Evolutionary conservation across 352 stramenopile species (phyloP).

Genomic region (Thalassiosira delicatula): DNA sequence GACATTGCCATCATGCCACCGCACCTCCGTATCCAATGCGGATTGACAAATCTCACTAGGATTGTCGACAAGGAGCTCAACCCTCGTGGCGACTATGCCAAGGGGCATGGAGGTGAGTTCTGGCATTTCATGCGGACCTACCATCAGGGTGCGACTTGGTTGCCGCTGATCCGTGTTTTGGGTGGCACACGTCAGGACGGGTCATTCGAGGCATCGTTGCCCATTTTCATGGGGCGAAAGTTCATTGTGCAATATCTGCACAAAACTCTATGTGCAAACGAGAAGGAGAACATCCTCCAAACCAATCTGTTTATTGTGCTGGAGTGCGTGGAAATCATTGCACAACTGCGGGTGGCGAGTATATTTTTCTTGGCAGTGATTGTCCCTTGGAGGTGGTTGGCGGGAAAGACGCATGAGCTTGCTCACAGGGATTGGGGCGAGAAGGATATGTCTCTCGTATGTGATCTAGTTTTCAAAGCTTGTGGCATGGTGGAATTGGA

Average conservation of each 20-base stretch:
- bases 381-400: constrained; percentile 31
- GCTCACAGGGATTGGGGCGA: constrained; percentile 14
- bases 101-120: background rate
- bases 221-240: constrained; percentile 36
- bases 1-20: constrained; percentile 12
- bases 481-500: background rate
- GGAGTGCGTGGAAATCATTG: constrained; percentile 23
- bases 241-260: constrained; percentile 42
- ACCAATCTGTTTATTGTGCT: constrained; percentile 12
- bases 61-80: background rate
- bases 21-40: background rate
- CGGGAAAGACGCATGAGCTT: constrained; percentile 13
- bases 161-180: background rate
- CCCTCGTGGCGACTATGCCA: background rate
- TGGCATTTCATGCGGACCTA: background rate
- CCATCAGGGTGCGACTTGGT: no score
- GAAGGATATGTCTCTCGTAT: constrained; percentile 12
- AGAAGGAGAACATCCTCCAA: constrained; percentile 1
- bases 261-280: no score
- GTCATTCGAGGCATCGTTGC: background rate
- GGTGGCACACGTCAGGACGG: constrained; percentile 4
- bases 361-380: constrained; percentile 34
- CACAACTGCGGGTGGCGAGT: constrained; percentile 6
- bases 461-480: background rate
- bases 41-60: background rate